Evolutionary conservation across 768 basidiomycete genomes (phyloP).

Genomic region (Leccinum olivaceopallidum): DNA sequence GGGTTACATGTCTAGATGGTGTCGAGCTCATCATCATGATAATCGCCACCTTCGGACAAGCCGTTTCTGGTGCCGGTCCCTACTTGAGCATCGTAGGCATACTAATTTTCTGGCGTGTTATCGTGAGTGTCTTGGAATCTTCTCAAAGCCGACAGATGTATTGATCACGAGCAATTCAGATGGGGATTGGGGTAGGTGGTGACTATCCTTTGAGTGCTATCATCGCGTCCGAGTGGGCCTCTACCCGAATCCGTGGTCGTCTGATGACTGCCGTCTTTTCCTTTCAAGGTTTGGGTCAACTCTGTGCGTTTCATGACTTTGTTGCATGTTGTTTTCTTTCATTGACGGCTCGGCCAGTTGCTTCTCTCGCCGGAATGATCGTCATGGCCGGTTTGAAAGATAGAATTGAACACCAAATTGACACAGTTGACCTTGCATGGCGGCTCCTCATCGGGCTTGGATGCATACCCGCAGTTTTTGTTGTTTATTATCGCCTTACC

Average conservation of each 20-base stretch:
- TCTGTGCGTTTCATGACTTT: constrained; percentile 42
- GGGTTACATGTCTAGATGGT: constrained; percentile 34
- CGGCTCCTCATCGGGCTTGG: constrained; percentile 85
- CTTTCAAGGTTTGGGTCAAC: constrained; percentile 84
- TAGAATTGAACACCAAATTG: constrained; percentile 39
- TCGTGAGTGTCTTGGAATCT: constrained; percentile 36
- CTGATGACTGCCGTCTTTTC: constrained; percentile 89
- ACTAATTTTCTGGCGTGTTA: constrained; percentile 78
- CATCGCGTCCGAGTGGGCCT: constrained; percentile 86
- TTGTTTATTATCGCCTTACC: constrained; percentile 86
- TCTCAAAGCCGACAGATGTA: background rate
- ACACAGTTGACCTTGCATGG: constrained; percentile 74
- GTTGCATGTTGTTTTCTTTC: background rate
- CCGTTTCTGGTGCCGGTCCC: constrained; percentile 63
- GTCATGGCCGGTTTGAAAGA: constrained; percentile 64
- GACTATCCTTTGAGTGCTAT: constrained; percentile 83
- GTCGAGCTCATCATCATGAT: constrained; percentile 72
- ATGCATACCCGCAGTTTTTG: constrained; percentile 71
- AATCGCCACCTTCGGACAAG: constrained; percentile 72
- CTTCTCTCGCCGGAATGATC: constrained; percentile 64
- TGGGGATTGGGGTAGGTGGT: constrained; percentile 81
- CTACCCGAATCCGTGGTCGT: constrained; percentile 70
- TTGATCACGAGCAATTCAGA: constrained; percentile 43
- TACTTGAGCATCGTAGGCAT: constrained; percentile 68
- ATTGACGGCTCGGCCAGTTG: constrained; percentile 37